Base-by-base conservation (phyloP, 2,329 filamentous ascomycete species). In the Colletotrichum spinosum region DNA sequence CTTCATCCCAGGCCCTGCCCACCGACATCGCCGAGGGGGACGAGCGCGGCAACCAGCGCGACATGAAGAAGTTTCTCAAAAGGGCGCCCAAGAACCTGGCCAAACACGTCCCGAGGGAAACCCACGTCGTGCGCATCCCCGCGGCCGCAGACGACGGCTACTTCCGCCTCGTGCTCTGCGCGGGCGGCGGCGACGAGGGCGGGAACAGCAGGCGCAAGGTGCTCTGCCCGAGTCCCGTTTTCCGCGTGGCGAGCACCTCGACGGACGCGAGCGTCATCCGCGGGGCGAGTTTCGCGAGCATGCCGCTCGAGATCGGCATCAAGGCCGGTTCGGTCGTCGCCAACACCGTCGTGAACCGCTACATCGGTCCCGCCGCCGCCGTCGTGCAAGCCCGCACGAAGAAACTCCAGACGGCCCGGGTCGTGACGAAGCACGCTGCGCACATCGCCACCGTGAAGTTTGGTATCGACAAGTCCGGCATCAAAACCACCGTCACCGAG, bases 171-270 rank as follows among this genome's bases (percentile, higher is more conserved):
- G 85, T 92, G 0, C 78, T 92, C 8, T 91, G 88, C 67, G 75
- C 80, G 0, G 85, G 81, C 0, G 73, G 77, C 0, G 68, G 71
- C 2, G 44, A 49, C 60, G 59, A 58, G 7, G 65, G 70, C 2
- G 55, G 59, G 2, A 68, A 71, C 2, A 41, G 54, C 59, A 85
- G 83, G 73, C 86, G 84, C 69, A 89, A 86, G 69, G 80, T 85
- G 0, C 81, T 92, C 0, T 91, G 89, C 65, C 83, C 84, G 0
- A 91, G 88, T 67, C 90, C 90, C 0, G 84, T 90, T 0, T 92
- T 92, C 69, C 83, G 90, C 13, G 79, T 92, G n/a, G 84, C 90
- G 2, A 92, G 89, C 67, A 87, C 87, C 0, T 90, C 88, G 0
- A 80, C 83, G 0, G 88, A 88, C 65, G 80, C 84, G 0, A 88